Percentiles rank a stretch among this genome's conserved stretches.
phyloP scores from a whole-genome alignment of 2,329 filamentous ascomycete genomes.

The Lomentospora prolificans region DNA sequence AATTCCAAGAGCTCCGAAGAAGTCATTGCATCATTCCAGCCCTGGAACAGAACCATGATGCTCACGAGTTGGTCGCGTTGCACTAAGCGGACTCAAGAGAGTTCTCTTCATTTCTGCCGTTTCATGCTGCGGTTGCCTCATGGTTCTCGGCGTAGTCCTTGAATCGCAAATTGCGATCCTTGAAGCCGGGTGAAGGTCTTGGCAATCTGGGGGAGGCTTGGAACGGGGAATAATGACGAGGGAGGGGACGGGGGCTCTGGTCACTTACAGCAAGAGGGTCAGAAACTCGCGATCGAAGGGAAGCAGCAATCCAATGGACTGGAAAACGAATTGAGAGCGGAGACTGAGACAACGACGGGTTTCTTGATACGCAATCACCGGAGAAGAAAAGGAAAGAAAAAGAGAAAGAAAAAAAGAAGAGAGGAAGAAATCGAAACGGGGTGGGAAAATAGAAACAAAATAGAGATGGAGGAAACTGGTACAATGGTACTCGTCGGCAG shows the following conservation, averaged over 20 bases:
- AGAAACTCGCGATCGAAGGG: not conserved
- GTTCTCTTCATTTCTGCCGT: too few relatives aligned
- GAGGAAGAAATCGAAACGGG: conserved; percentile 4
- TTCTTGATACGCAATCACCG: conserved; percentile 3
- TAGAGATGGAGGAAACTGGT: not conserved
- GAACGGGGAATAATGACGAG: not conserved
- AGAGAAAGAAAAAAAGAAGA: conserved; percentile 4
- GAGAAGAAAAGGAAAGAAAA: conserved; percentile 6
- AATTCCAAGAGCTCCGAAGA: too few relatives aligned
- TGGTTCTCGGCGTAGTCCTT: too few relatives aligned
- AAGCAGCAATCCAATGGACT: not conserved
- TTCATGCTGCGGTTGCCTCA: too few relatives aligned
- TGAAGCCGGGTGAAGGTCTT: not conserved
- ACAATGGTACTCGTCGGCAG: conserved; percentile 3
- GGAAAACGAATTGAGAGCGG: not conserved
- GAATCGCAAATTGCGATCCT: not conserved
- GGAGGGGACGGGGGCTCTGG: not conserved
- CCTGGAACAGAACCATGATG: too few relatives aligned
- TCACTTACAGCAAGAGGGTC: conserved; percentile 1
- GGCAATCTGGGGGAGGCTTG: conserved; percentile 1
- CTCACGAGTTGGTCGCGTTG: too few relatives aligned
- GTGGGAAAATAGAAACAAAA: not conserved
- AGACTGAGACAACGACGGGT: conserved; percentile 5
- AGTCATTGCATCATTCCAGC: too few relatives aligned
- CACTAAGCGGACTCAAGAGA: too few relatives aligned